Evolutionary conservation across 495 filamentous ascomycete species (phyloP).

Genomic region (Hypoxylon fragiforme): DNA sequence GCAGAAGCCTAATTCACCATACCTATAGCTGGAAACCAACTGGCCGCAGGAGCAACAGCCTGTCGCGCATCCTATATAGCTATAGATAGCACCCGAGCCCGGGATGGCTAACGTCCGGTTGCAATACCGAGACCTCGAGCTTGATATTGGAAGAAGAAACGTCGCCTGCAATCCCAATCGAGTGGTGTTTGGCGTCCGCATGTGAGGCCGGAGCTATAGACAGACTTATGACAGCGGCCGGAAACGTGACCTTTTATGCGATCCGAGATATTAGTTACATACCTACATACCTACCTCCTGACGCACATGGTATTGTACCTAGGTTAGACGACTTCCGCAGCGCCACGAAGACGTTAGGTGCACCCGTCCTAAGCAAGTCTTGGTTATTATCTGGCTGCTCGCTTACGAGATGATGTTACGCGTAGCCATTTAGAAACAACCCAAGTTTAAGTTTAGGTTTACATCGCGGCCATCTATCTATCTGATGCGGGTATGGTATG

Average conservation of each 20-base stretch:
- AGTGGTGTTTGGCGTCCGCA: not conserved
- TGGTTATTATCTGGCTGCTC: slow-evolving; percentile 1
- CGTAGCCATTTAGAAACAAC: not conserved
- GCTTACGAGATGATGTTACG: not conserved
- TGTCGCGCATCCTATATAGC: too few relatives aligned
- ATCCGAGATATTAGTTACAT: not conserved
- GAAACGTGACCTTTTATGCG: not conserved
- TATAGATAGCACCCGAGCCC: too few relatives aligned
- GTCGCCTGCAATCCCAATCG: too few relatives aligned
- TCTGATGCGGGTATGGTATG: too few relatives aligned
- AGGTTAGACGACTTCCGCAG: not conserved
- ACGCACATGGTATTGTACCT: not conserved
- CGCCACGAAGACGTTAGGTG: not conserved
- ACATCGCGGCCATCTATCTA: slow-evolving; percentile 4
- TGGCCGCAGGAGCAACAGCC: too few relatives aligned
- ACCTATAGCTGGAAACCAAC: too few relatives aligned
- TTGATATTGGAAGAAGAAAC: too few relatives aligned
- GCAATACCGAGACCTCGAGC: too few relatives aligned
- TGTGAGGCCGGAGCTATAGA: not conserved
- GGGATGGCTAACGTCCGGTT: too few relatives aligned
- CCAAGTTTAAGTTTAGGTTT: too few relatives aligned
- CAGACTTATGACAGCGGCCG: not conserved
- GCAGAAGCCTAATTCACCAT: too few relatives aligned
- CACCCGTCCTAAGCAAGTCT: not conserved
- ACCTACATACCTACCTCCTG: not conserved